A percentile compares a stretch with the other conserved stretches of the same genome.
Evolutionary conservation across 2,329 filamentous ascomycete genomes (phyloP).

Genomic region (Ophiocordyceps robertsii): DNA sequence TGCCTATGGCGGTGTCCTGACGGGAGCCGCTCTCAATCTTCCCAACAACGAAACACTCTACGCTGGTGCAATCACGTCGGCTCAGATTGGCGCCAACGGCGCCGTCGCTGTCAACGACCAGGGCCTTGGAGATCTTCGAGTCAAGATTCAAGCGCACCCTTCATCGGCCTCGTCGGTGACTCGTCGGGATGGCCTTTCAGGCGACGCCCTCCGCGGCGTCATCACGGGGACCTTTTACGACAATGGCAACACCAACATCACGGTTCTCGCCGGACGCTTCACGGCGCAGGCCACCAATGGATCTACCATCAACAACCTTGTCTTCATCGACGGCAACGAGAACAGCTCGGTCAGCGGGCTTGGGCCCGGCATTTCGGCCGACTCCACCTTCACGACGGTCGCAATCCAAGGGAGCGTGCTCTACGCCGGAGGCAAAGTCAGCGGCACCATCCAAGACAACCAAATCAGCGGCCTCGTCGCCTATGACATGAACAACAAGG

Average conservation of each 20-base stretch:
- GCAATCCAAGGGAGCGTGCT: slow-evolving; percentile 53
- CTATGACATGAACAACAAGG: slow-evolving; percentile 57
- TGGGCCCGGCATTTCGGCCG: slow-evolving; percentile 47
- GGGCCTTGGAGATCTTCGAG: slow-evolving; percentile 40
- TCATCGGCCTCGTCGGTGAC: slow-evolving; percentile 18
- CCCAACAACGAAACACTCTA: slow-evolving; percentile 54
- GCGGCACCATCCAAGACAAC: slow-evolving; percentile 51
- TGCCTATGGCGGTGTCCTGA: slow-evolving; percentile 58
- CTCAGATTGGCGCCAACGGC: slow-evolving; percentile 58
- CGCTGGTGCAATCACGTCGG: slow-evolving; percentile 70
- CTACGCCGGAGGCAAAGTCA: slow-evolving; percentile 71
- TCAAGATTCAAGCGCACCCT: slow-evolving; percentile 33
- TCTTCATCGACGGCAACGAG: slow-evolving; percentile 68
- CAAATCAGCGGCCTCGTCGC: slow-evolving; percentile 61
- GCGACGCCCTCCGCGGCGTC: slow-evolving; percentile 48
- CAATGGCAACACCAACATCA: slow-evolving; percentile 59
- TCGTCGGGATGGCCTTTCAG: slow-evolving; percentile 32
- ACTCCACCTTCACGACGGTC: slow-evolving; percentile 65
- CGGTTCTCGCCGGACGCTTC: slow-evolving; percentile 81
- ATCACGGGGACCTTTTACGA: slow-evolving; percentile 67
- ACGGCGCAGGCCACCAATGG: slow-evolving; percentile 55
- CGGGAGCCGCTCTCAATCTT: slow-evolving; percentile 52
- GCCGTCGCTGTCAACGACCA: slow-evolving; percentile 50
- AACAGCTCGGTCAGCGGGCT: slow-evolving; percentile 56
- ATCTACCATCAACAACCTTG: slow-evolving; percentile 62